Evolutionary conservation across 306 rosid species (phyloP).

Genomic region (Acacia confusa): DNA sequence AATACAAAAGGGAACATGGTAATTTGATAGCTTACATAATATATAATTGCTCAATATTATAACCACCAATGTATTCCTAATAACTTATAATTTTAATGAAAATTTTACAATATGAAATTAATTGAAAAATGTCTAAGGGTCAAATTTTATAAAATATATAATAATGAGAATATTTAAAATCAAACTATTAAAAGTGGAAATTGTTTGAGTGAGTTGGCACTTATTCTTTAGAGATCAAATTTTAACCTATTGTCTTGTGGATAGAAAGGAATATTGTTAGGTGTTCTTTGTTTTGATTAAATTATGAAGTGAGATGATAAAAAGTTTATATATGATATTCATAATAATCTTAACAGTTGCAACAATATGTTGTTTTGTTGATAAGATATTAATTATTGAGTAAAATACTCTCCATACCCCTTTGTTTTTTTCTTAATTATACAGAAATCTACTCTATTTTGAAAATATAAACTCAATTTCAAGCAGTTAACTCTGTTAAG

Average conservation of each 20-base stretch:
- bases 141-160: too few species aligned
- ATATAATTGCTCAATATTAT: too few species aligned
- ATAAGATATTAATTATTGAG: background rate
- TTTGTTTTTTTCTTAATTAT: too few species aligned
- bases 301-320: background rate
- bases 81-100: background rate
- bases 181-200: background rate
- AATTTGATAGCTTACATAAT: background rate
- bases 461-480: too few species aligned
- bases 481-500: too few species aligned
- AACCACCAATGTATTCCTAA: background rate
- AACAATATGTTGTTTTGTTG: background rate
- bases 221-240: background rate
- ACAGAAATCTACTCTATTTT: fast-evolving
- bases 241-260: background rate
- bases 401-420: too few species aligned
- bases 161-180: too few species aligned
- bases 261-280: background rate
- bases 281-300: too few species aligned
- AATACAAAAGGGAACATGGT: background rate
- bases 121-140: background rate
- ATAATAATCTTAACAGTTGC: background rate
- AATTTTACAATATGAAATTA: background rate
- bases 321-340: too few species aligned
- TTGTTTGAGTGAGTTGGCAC: background rate